Base-by-base conservation (phyloP, 352 stramenopile species). In the Globisporangium cystogenes region DNA sequence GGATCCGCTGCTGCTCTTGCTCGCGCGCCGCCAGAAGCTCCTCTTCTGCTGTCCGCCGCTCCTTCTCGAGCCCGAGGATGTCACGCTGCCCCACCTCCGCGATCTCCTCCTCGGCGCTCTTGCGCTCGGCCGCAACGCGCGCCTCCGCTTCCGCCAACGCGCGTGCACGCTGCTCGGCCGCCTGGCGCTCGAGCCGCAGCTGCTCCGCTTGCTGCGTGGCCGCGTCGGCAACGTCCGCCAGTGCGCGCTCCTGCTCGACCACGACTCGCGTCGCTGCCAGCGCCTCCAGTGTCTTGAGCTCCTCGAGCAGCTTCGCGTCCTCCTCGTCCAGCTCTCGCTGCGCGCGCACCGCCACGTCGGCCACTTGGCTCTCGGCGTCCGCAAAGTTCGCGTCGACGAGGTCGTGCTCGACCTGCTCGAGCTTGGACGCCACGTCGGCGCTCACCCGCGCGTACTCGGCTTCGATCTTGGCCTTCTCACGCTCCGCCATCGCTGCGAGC, bases 91-190 rank as follows among this genome's bases (percentile, higher is more conserved):
- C 29, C 4, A 29, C 35, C 37, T 64, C 53, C 2, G 52, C 42
- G 3, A 78, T 50, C 33, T 73, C 64, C 49, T 69, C 49, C 64
- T 79, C 59, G 0, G 51, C 49, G 4, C 26, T 33, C 42, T 43
- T 23, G 12, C 41, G 56, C 26, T 53, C 55, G 6, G 31, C 46
- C 1, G 42, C 31, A 45, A 62, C 31, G 48, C 51, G 62, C 20
- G 68, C 52, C n/a, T 52, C 44, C 49, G 71, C 56, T 2, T 59
- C 12, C 44, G 27, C 37, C 10, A 61, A 37, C 7, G 60, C 29
- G 16, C 53, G 54, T 39, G 65, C 64, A 0, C 69, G 48, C 16
- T 41, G 47, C 48, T 58, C 40, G 14, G 55, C 60, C 21, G 54
- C 16, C 23, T 42, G 20, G 16, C 56, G 56, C 27, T 62, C 49